Conservation (phyloP, 2,329 filamentous ascomycete species). For the Rhinocladiella similis region DNA sequence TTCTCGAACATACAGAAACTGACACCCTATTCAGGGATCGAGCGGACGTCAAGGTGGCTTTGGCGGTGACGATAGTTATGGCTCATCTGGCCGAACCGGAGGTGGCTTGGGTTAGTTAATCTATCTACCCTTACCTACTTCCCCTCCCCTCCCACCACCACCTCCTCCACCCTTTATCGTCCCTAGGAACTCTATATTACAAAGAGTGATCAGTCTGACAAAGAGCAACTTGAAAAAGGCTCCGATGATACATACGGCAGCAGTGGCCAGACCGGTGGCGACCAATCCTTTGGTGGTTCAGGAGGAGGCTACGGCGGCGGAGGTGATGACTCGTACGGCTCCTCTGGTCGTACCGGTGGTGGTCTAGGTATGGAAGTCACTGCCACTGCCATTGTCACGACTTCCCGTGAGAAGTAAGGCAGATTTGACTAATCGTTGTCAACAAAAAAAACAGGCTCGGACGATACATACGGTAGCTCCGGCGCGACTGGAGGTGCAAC, state of each 20-base stretch:
- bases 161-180: not conserved
- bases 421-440: too few species aligned
- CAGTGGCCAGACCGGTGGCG: slow-evolving; percentile 16
- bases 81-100: slow-evolving; percentile 10
- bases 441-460: too few species aligned
- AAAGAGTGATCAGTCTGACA: not conserved
- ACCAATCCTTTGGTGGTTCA: not conserved
- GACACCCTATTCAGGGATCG: slow-evolving; percentile 4
- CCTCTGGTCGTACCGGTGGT: not conserved
- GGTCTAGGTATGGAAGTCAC: too few species aligned
- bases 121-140: not conserved
- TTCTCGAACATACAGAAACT: not conserved
- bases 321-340: too few species aligned
- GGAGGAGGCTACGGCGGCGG: not conserved
- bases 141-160: not conserved
- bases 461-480: not conserved
- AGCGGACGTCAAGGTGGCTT: slow-evolving; percentile 11
- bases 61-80: slow-evolving; percentile 16
- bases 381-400: too few species aligned
- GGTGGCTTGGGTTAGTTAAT: slow-evolving; percentile 4
- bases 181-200: too few species aligned
- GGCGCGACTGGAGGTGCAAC: not conserved
- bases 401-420: too few species aligned
- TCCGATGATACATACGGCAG: slow-evolving; percentile 24
- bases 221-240: not conserved